These are phyloP conservation scores for Thielaviopsis musarum DNA, from an alignment of 2,329 filamentous ascomycete genomes.

Conservation along the genomic window DNA sequence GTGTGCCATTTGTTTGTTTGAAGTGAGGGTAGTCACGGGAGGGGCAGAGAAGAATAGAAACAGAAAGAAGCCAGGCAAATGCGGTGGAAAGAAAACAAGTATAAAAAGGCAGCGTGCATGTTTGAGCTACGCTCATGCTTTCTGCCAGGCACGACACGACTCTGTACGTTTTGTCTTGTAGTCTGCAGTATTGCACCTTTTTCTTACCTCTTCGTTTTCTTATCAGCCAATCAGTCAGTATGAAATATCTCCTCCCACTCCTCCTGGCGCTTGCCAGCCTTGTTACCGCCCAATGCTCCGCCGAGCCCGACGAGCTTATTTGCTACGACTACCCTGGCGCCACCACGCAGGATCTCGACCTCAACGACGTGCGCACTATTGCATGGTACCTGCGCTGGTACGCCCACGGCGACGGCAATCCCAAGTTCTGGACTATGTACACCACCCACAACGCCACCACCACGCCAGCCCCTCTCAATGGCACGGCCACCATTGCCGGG, in stretches of 20 bases:
- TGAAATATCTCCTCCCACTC: background rate
- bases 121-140: background rate
- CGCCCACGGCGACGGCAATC: slow-evolving; percentile 7
- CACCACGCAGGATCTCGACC: slow-evolving; percentile 5
- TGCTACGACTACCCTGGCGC: slow-evolving; percentile 12
- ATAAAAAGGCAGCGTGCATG: background rate
- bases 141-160: background rate
- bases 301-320: slow-evolving; percentile 4
- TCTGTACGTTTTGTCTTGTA: background rate
- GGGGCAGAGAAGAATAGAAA: background rate
- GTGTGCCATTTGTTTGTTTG: background rate
- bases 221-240: background rate
- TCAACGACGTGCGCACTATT: slow-evolving; percentile 10
- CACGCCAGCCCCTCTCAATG: slow-evolving; percentile 6
- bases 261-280: background rate
- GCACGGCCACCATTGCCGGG: background rate
- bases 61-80: background rate
- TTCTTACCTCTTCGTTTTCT: background rate
- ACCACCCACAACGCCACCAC: slow-evolving; percentile 6
- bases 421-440: slow-evolving; percentile 12
- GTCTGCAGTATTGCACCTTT: background rate
- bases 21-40: no score
- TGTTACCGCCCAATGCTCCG: slow-evolving; percentile 2
- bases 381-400: slow-evolving; percentile 12
- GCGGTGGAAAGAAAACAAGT: background rate